Evolutionary conservation across 2,329 filamentous ascomycete species (phyloP), one percentile per base, ranked within the genome.

Genomic region (Zasmidium citrigriseum): DNA sequence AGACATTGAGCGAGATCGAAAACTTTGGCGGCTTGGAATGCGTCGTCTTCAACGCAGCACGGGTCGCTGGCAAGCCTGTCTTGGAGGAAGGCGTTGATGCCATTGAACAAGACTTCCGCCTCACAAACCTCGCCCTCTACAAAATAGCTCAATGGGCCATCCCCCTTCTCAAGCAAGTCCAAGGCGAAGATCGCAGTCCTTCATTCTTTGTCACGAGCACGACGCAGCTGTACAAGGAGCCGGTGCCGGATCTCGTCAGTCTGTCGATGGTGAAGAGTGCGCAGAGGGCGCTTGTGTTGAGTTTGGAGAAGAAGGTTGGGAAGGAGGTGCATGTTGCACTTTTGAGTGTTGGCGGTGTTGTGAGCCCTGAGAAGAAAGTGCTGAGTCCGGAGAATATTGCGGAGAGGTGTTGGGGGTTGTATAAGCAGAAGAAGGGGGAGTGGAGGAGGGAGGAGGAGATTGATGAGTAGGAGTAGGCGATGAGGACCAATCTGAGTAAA

Each of bases 41-140:
- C 21, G 72, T 84, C 2, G 76, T 82, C 46, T 84, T 79, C 73
- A 84, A 84, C 62, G 80, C 82, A 0, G 82, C 82, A 2, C 69
- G 78, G 0, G 78, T 84, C 1, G 73, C 73, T 5, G 73, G 75
- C 0, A 76, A 74, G 22, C 69, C 73, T 2, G 70, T 80, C 0
- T 67, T 83, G 5, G 71, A 75, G 29, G 76, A 77, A 50, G 67
- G 64, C 1, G 72, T 79, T 1, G 71, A 76, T 46, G 77, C 80
- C 16, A 77, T 84, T 10, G 70, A 82, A 24, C 72, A 77, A 52
- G 82, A 84, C 56, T 78, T 83, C 54, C 78, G 76, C 67, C 77
- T 78, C 52, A 80, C 75, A 12, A 80, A 77, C 29, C 73, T 80
- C 1, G 76, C 77, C 0, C 75, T 83, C 4, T 82, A 84, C 67